Base-by-base conservation (phyloP, 805 yeast genomes). In the Isabelozyma rhagii region DNA sequence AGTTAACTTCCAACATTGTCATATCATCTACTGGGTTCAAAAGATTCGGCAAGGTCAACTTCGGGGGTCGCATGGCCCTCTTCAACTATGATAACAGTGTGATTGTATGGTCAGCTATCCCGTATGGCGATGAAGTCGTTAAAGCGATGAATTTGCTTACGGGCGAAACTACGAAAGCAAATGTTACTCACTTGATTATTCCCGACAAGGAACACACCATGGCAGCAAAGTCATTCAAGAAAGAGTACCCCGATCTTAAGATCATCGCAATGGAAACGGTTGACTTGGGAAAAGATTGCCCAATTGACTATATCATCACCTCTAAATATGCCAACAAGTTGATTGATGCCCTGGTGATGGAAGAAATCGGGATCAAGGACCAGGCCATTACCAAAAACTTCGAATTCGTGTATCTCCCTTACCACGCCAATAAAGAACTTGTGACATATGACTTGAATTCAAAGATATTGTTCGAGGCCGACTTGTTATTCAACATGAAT, bases 191-290 rank as follows among this genome's bases (percentile, higher is more conserved):
- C 53, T 68, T 83, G 38, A 72, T 86, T 41, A 72, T 85, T 44
- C 89, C 90, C 2, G 88, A 85, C 58, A 58, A 54, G 31, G 87
- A 82, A 54, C 91, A 85, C 59, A 82, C 87, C 1, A 66, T 85
- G 80, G 87, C 85, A 3, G 80, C 84, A 10, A 59, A 64, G 25
- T 75, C 78, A 11, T 79, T 84, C 66, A 77, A 79, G 59, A 68
- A 71, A 15, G 63, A 66, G 47, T 75, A 68, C 60, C 87, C 89
- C 3, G 58, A 69, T 2, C 63, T 81, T 45, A 75, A 78, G 56
- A 62, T 85, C 27, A 73, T 85, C 51, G 88, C 84, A 5, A 74
- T 80, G 66, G 81, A 74, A 39, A 73, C 62, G 18, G 62, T 62
- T 6, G 55, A 57, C 10, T 66, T 65, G 39, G 72, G 72, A 14